These are phyloP conservation scores for Amanita molliuscula DNA, from an alignment of 768 basidiomycete species.

Conservation along the genomic window DNA sequence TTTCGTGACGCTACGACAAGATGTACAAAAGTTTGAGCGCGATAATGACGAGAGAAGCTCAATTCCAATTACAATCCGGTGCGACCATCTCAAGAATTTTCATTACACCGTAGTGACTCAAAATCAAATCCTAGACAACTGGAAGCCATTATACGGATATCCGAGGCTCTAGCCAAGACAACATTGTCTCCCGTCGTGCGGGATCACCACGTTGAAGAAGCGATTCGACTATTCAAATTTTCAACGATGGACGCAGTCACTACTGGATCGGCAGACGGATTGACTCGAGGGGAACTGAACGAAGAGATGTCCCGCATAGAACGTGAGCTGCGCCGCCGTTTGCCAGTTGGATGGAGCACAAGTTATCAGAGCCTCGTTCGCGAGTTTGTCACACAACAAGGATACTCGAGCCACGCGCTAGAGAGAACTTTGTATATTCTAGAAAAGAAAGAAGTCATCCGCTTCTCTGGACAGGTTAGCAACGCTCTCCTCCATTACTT, in stretches of 20 bases:
- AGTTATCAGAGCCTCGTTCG: constrained; percentile 88
- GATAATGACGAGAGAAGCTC: constrained; percentile 97
- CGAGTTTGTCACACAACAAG: constrained; percentile 91
- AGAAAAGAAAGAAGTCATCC: constrained; percentile 92
- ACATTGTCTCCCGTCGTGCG: constrained; percentile 80
- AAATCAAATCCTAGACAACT: constrained; percentile 50
- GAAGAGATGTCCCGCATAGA: constrained; percentile 91
- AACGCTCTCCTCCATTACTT: background rate
- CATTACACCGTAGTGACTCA: background rate
- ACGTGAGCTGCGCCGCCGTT: constrained; percentile 67
- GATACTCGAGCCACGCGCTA: constrained; percentile 81
- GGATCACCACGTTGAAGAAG: constrained; percentile 93
- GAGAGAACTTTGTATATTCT: constrained; percentile 85
- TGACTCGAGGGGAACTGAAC: constrained; percentile 85
- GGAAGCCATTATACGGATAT: constrained; percentile 98
- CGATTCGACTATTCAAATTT: constrained; percentile 95
- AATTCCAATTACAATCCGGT: constrained; percentile 97
- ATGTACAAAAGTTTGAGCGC: constrained; percentile 90
- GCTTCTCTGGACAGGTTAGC: constrained; percentile 69
- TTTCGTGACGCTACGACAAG: constrained; percentile 85
- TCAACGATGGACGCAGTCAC: constrained; percentile 99
- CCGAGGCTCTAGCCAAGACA: constrained; percentile 92
- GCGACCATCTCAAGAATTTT: constrained; percentile 15
- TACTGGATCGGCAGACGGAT: constrained; percentile 86
- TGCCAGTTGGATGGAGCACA: constrained; percentile 95